Evolutionary conservation across 139 green algal species (phyloP).

Genomic region (Medakamo hakoo): DNA sequence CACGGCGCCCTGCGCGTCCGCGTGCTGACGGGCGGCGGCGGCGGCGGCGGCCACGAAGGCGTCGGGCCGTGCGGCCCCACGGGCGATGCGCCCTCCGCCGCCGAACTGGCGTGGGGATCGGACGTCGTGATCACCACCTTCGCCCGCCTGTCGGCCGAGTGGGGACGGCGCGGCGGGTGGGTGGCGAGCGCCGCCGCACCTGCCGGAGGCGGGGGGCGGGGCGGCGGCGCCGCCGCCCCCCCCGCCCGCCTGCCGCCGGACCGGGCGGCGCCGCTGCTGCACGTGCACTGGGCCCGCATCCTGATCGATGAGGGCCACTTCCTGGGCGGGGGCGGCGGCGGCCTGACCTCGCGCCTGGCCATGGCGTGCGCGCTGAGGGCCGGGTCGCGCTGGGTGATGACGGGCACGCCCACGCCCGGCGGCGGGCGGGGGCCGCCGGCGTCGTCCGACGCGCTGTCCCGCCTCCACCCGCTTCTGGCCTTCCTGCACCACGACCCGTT

Average conservation of each 20-base stretch:
- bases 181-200: neutral
- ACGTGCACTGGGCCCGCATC: constrained; percentile 81
- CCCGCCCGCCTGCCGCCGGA: neutral
- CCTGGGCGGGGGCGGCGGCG: constrained; percentile 37
- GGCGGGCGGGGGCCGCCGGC: too few relatives aligned
- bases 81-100: neutral
- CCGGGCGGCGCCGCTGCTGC: constrained; percentile 6
- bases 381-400: constrained; percentile 80
- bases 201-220: neutral
- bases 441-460: constrained; percentile 9
- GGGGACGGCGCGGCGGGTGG: constrained; percentile 10
- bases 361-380: constrained; percentile 55
- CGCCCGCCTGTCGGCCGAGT: constrained; percentile 31
- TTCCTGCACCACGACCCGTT: constrained; percentile 72
- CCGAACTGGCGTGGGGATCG: constrained; percentile 66
- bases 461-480: constrained; percentile 75
- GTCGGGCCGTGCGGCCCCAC: neutral
- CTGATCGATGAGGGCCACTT: constrained; percentile 92
- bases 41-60: constrained; percentile 1
- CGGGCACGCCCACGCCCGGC: constrained; percentile 54
- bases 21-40: constrained; percentile 17
- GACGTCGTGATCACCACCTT: constrained; percentile 65
- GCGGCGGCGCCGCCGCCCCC: neutral
- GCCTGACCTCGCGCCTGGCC: constrained; percentile 70
- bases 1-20: constrained; percentile 26